Conservation (phyloP, 1,284 basidiomycete genomes). For the Porodaedalea pini region DNA sequence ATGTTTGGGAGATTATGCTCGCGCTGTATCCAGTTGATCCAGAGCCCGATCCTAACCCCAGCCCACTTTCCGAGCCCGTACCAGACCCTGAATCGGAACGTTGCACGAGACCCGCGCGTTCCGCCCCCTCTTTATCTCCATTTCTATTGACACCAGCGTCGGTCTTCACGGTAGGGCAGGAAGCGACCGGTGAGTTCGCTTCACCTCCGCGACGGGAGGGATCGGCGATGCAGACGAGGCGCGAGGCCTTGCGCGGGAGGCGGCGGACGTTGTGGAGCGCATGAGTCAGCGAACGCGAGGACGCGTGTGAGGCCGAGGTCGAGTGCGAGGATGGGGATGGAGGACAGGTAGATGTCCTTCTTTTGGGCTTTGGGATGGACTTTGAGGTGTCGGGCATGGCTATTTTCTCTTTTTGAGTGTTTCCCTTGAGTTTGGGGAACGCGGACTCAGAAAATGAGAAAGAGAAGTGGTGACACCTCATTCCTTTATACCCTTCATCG, state of each 20-base stretch:
- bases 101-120: neutral
- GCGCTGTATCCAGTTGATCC: neutral
- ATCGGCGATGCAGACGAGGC: constrained; percentile 3
- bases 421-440: neutral
- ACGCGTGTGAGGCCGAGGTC: neutral
- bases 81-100: neutral
- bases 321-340: neutral
- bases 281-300: neutral
- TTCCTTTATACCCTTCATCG: neutral
- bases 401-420: neutral
- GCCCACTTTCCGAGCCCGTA: too few species aligned
- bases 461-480: neutral
- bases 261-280: neutral
- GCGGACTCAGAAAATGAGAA: neutral
- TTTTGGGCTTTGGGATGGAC: neutral
- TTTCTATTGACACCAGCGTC: too few species aligned
- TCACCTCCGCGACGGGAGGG: neutral
- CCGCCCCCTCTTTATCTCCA: neutral
- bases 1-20: neutral
- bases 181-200: neutral
- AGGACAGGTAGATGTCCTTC: neutral
- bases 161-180: too few species aligned
- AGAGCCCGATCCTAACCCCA: too few species aligned
- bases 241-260: constrained; percentile 10
- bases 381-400: neutral